Evolutionary conservation across 345 rosid genomes (phyloP), one percentile per base, ranked within the genome.

Genomic region (Pistacia vera): DNA sequence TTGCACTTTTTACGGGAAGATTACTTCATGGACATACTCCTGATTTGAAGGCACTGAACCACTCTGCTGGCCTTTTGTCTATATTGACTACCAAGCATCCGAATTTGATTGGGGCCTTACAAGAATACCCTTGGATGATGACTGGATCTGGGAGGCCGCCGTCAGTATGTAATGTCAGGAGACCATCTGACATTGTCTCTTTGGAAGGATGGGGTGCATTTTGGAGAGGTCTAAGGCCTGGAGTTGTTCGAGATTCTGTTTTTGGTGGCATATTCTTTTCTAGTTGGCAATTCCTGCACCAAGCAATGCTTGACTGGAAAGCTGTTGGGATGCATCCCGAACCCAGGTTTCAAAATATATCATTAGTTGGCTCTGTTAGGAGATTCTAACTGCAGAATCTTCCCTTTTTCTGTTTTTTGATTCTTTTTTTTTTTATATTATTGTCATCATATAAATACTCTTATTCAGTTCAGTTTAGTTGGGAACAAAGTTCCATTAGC

Each of bases 91-190:
- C 87, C 71, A 92, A 90, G 66, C 91, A 90, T 75, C 89, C 91
- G 22, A 86, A 89, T 84, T 78, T 96, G 85, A 77, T 65, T 49
- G 85, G 85, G 46, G 88, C 97, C 36, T 84, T 96, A 79, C 90
- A 84, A 89, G 88, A 87, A 68, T 88, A 88, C 75, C 99, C 97
- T 4, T 93, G 97, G 99, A 96, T 93, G 97, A 92, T 96, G 89
- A 90, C 90, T 62, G 99, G 99, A 36, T 87, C 97, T 52, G 98
- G 99, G 56, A 93, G 82, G 84, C 92, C 95, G 5, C 98, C 99
- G 56, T 72, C 95, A 33, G 88, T 88, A 18, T 88, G 71, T 75
- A 88, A 89, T 78, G 97, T 93, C 73, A 84, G 82, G 74, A 89
- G 87, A 73, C 90, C 87, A 10, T 79, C 86, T 0, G 86, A 88